Evolutionary conservation across 352 stramenopile species (phyloP).

Genomic region (Globisporangium alternatum): DNA sequence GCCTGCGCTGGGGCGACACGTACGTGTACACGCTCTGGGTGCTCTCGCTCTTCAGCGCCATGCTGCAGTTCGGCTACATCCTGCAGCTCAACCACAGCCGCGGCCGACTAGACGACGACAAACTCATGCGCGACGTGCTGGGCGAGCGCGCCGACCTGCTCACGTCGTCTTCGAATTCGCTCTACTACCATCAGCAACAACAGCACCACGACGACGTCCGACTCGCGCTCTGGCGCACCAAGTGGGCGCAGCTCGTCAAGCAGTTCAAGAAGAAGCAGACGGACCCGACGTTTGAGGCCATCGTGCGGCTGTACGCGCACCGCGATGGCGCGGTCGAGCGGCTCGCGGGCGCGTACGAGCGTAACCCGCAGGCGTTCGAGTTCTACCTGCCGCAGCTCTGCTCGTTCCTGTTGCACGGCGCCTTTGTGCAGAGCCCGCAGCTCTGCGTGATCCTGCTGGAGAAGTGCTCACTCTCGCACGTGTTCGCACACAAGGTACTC

Average conservation of each 20-base stretch:
- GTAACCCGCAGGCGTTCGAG: conserved; percentile 65
- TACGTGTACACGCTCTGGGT: conserved; percentile 58
- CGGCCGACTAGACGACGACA: conserved; percentile 55
- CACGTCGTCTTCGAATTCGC: conserved; percentile 5
- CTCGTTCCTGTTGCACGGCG: conserved; percentile 76
- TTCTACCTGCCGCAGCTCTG: conserved; percentile 85
- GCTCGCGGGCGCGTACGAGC: conserved; percentile 47
- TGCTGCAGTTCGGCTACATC: conserved; percentile 73
- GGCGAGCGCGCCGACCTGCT: conserved; percentile 21
- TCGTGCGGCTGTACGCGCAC: conserved; percentile 82
- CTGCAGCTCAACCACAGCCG: conserved; percentile 76
- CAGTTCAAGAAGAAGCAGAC: conserved; percentile 58
- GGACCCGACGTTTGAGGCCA: conserved; percentile 77
- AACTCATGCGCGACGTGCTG: conserved; percentile 61
- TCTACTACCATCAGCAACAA: conserved; percentile 10
- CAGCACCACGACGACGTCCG: conserved; percentile 40
- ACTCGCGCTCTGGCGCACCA: conserved; percentile 56
- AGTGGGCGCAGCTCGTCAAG: conserved; percentile 75
- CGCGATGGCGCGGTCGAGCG: conserved; percentile 62
- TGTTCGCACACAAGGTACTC: conserved; percentile 83
- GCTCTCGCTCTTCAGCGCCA: conserved; percentile 44
- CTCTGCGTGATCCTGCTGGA: conserved; percentile 65
- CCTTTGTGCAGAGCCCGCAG: conserved; percentile 61
- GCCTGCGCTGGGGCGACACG: conserved; percentile 37
- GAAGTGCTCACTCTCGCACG: conserved; percentile 80